Evolutionary conservation across 768 basidiomycete genomes (phyloP).

Genomic region (Pleurotus tuoliensis): DNA sequence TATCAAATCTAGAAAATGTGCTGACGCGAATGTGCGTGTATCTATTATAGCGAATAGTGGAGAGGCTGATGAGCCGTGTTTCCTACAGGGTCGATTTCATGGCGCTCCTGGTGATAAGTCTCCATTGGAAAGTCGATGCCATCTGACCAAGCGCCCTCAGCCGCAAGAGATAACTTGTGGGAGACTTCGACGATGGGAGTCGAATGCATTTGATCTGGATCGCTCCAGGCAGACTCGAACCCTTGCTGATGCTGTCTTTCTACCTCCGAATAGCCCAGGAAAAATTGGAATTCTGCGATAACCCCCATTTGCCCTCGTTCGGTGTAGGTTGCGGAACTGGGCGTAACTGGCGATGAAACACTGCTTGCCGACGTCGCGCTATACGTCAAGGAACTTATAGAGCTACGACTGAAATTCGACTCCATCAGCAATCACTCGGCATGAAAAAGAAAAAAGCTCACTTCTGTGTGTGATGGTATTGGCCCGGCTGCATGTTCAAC

Average conservation of each 20-base stretch:
- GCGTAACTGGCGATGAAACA: slow-evolving; percentile 4
- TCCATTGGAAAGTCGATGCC: background rate
- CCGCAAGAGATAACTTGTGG: background rate
- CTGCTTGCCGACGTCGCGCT: background rate
- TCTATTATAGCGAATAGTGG: background rate
- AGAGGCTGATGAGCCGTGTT: background rate
- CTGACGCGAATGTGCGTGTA: background rate
- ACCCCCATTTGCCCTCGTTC: background rate
- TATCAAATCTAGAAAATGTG: background rate
- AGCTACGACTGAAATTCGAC: background rate
- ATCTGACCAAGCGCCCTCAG: background rate
- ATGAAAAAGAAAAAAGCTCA: background rate
- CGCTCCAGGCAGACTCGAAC: background rate
- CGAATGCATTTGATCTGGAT: background rate
- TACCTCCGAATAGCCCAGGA: background rate
- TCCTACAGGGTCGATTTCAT: background rate
- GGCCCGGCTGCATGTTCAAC: background rate
- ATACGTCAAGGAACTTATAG: background rate
- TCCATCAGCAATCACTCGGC: background rate
- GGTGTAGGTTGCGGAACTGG: background rate
- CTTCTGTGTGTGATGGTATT: slow-evolving; percentile 1
- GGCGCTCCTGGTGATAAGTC: background rate
- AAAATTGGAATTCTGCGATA: background rate
- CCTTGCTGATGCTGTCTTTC: background rate
- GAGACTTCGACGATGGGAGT: background rate